These are phyloP conservation scores for Mucor ambiguus DNA, from an alignment of 371 early-diverging fungal genomes.

Conservation along the genomic window DNA sequence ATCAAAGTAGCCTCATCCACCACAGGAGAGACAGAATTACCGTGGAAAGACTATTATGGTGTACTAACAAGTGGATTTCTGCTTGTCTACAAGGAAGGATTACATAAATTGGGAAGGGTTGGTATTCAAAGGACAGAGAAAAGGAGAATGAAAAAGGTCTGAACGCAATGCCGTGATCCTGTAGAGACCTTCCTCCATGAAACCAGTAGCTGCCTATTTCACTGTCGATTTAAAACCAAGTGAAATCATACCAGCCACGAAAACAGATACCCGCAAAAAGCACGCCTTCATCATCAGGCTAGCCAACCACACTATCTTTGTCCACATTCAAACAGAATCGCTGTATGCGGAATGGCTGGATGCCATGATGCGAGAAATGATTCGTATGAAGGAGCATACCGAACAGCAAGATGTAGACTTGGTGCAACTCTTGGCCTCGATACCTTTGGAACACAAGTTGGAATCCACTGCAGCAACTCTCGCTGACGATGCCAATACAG, in stretches of 20 bases:
- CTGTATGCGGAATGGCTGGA: constrained; percentile 44
- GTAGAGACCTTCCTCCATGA: constrained; percentile 17
- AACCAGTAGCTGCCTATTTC: constrained; percentile 33
- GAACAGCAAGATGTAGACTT: constrained; percentile 3
- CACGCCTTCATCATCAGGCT: constrained; percentile 20
- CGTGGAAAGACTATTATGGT: constrained; percentile 45
- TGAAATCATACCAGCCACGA: constrained; percentile 40
- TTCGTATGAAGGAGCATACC: constrained; percentile 28
- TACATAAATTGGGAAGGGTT: constrained; percentile 25
- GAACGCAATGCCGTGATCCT: not conserved
- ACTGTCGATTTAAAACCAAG: constrained; percentile 40
- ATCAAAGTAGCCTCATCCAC: constrained; percentile 38
- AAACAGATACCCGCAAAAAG: constrained; percentile 32
- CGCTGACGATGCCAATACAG: not conserved
- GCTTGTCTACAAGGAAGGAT: constrained; percentile 40
- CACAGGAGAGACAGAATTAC: constrained; percentile 29
- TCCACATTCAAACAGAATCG: constrained; percentile 37
- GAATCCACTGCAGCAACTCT: not conserved
- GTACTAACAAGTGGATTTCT: constrained; percentile 42
- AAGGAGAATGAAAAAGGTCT: no score
- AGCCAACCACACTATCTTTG: constrained; percentile 31
- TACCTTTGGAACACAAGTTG: not conserved
- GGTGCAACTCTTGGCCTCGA: constrained; percentile 4
- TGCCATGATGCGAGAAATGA: constrained; percentile 49
- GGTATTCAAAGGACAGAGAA: no score